These are phyloP conservation scores for Lichtheimia ramosa DNA, from an alignment of 371 early-diverging fungal genomes.

Conservation along the genomic window DNA sequence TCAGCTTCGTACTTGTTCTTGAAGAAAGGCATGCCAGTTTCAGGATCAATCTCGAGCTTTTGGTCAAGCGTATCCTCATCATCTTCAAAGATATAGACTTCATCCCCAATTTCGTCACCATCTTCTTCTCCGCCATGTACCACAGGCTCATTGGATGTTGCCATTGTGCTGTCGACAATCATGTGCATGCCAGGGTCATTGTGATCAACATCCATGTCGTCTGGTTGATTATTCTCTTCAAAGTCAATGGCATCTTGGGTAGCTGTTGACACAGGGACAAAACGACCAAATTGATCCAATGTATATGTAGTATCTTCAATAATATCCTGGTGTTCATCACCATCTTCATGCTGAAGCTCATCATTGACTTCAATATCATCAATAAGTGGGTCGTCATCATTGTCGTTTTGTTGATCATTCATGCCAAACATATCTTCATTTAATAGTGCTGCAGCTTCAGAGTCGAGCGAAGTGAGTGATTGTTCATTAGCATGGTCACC, in stretches of 20 bases:
- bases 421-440: neutral
- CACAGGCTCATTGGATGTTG: neutral
- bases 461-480: neutral
- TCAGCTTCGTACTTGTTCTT: constrained; percentile 4
- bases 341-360: neutral
- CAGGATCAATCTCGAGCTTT: constrained; percentile 2
- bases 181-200: constrained; percentile 2
- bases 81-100: constrained; percentile 1
- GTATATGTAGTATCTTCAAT: neutral
- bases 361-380: neutral
- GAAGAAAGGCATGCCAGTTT: constrained; percentile 5
- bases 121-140: too few relatives aligned
- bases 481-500: neutral
- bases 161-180: neutral
- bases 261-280: neutral
- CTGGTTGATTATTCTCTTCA: neutral
- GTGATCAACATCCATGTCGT: neutral
- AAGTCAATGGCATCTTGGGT: neutral
- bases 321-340: neutral
- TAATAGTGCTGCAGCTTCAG: neutral
- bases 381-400: neutral
- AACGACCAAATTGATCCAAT: too few relatives aligned
- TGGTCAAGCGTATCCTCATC: neutral
- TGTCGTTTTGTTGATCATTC: neutral
- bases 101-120: neutral